Evolutionary conservation across 1,139 yeast species (phyloP), one percentile per base, ranked within the genome.

Genomic region (Geotrichum siamense): DNA sequence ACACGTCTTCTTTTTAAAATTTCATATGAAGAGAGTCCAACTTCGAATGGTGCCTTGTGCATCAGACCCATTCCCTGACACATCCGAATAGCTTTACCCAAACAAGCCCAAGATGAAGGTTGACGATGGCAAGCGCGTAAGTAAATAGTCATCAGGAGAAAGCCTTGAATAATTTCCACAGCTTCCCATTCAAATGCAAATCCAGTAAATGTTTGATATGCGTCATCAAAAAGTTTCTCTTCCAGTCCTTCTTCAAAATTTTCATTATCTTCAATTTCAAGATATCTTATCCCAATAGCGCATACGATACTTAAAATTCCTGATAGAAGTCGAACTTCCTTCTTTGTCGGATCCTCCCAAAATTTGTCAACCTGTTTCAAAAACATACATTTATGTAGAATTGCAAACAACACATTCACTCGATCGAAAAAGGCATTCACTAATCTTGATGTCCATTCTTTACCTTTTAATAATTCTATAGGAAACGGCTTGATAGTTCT

Each of bases 151-250:
- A 76, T 68, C 22, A 79, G 59, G 15, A 78, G 58, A 82, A 83
- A 78, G 33, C 77, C 70, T 56, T 79, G 86, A 27, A 78, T 71
- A 50, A 79, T 66, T 55, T 79, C 86, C 48, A 75, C 71, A 15
- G 79, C 71, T 55, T 78, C 82, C 83, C 84, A 79, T 57, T 79
- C 82, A 57, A 78, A 78, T 36, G 78, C 67, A 39, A 79, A 62
- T 16, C 70, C 68, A 17, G 68, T 63, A 5, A 78, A 62, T 10
- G 78, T 70, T 19, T 63, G 58, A 56, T 74, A 64, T 3, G 75
- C 70, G 48, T 72, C 72, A 49, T 71, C 72, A 60, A 79, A 79
- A 33, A 77, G 60, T 28, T 55, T 49, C 50, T 76, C 81, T 55
- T 79, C 86, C 3, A 72, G 52, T 0, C 74, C 71, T 19, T 61